Percentiles rank a stretch among this genome's conserved stretches.
Conservation (phyloP, 139 green algal species). For the Micromonas commoda region DNA sequence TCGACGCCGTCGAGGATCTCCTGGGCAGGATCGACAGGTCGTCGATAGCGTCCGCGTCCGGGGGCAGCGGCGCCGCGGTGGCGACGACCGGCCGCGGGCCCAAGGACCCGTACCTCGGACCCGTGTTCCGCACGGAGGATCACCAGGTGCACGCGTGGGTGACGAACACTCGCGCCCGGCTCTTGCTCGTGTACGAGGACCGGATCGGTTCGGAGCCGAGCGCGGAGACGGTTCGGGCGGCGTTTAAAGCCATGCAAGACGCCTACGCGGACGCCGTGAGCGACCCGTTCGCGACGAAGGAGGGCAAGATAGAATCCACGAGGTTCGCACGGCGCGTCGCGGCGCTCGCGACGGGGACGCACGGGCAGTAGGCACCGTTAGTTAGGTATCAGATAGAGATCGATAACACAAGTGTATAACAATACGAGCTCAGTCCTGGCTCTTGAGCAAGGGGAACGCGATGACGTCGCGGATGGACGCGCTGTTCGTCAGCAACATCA, state of each 20-base stretch:
- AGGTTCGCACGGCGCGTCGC: not conserved
- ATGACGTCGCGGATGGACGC: constrained; percentile 94
- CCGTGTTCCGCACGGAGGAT: not conserved
- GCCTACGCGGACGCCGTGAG: not conserved
- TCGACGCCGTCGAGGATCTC: not conserved
- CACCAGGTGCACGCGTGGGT: not conserved
- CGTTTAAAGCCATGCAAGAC: not conserved
- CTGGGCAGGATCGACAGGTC: too few species aligned
- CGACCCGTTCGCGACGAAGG: not conserved
- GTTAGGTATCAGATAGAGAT: not conserved
- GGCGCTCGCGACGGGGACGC: too few species aligned
- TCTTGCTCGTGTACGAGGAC: not conserved
- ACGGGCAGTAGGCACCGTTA: too few species aligned
- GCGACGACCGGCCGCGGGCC: not conserved
- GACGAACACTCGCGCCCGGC: not conserved
- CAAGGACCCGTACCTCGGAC: not conserved
- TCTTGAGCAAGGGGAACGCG: constrained; percentile 91
- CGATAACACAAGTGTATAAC: not conserved
- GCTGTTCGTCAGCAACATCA: constrained; percentile 95
- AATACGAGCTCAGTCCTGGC: constrained; percentile 6
- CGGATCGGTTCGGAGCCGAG: not conserved
- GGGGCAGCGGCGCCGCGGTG: not conserved
- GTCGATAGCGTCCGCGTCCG: not conserved
- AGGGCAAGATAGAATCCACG: not conserved
- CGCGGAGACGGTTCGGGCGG: not conserved